Percentiles rank a stretch among this genome's conserved stretches.
phyloP scores from a whole-genome alignment of 2,329 filamentous ascomycete species.

The Nigrospora osmanthi region DNA sequence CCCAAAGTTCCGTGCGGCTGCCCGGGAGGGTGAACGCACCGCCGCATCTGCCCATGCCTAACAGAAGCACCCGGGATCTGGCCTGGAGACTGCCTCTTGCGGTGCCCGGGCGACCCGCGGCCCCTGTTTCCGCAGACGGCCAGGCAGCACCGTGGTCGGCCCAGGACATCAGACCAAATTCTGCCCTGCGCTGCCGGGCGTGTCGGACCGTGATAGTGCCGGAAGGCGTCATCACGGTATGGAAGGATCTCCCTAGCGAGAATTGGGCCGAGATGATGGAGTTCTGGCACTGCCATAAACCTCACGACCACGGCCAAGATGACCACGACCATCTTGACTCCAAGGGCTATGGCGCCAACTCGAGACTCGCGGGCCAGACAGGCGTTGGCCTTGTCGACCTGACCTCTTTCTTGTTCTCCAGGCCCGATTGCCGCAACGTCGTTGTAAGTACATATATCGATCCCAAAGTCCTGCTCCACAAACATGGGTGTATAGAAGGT shows the following conservation, averaged over 20 bases:
- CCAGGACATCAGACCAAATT: slow-evolving; percentile 29
- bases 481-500: slow-evolving; percentile 54
- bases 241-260: slow-evolving; percentile 93
- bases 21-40: slow-evolving; percentile 30
- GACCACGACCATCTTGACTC: slow-evolving; percentile 41
- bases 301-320: slow-evolving; percentile 47
- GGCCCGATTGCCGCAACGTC: slow-evolving; percentile 52
- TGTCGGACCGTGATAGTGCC: slow-evolving; percentile 31
- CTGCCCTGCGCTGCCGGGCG: slow-evolving; percentile 33
- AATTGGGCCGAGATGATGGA: slow-evolving; percentile 99
- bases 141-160: slow-evolving; percentile 50
- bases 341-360: slow-evolving; percentile 80
- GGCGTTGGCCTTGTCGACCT: slow-evolving; percentile 75
- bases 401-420: slow-evolving; percentile 64
- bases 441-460: slow-evolving; percentile 25
- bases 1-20: slow-evolving; percentile 25
- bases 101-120: neutral
- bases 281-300: slow-evolving; percentile 99
- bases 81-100: slow-evolving; percentile 46
- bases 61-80: slow-evolving; percentile 23
- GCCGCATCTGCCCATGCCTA: slow-evolving; percentile 28
- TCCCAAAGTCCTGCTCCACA: slow-evolving; percentile 3
- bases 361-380: slow-evolving; percentile 56
- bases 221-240: slow-evolving; percentile 38
- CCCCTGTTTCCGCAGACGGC: slow-evolving; percentile 20